These are phyloP conservation scores for Protomyces inundatus DNA, from an alignment of 1,139 yeast genomes.

Conservation along the genomic window DNA sequence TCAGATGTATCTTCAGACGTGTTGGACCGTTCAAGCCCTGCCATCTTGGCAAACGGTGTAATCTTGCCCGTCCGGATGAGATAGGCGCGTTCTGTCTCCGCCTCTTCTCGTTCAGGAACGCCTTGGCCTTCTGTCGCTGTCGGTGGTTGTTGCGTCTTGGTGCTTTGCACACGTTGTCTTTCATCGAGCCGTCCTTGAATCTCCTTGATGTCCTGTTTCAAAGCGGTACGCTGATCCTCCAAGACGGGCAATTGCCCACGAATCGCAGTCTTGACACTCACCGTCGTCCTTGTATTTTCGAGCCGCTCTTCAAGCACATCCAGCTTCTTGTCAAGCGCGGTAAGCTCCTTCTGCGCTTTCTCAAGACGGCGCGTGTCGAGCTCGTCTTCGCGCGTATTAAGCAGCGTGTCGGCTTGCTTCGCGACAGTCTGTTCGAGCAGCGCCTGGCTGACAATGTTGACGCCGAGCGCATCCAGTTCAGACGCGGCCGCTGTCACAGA, in stretches of 20 bases:
- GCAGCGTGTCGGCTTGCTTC: constrained; percentile 51
- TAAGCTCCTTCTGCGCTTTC: constrained; percentile 52
- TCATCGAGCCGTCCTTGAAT: constrained; percentile 52
- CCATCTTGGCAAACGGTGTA: constrained; percentile 82
- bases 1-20: constrained; percentile 4
- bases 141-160: constrained; percentile 25
- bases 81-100: constrained; percentile 73
- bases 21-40: constrained; percentile 35
- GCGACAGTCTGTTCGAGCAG: constrained; percentile 69
- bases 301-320: constrained; percentile 48
- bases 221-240: constrained; percentile 43
- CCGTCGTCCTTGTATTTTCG: constrained; percentile 52
- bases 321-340: constrained; percentile 41
- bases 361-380: constrained; percentile 68
- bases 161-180: constrained; percentile 31
- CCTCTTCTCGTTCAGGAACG: constrained; percentile 41
- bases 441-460: constrained; percentile 64
- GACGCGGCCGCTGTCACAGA: not conserved
- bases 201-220: constrained; percentile 59
- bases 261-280: constrained; percentile 58
- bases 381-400: constrained; percentile 60
- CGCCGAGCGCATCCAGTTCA: constrained; percentile 39
- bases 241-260: constrained; percentile 54
- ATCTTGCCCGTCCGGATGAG: constrained; percentile 84
- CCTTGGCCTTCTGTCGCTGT: constrained; percentile 31